Base-by-base conservation (phyloP, 1,284 basidiomycete genomes). In the Malassezia sp. region DNA sequence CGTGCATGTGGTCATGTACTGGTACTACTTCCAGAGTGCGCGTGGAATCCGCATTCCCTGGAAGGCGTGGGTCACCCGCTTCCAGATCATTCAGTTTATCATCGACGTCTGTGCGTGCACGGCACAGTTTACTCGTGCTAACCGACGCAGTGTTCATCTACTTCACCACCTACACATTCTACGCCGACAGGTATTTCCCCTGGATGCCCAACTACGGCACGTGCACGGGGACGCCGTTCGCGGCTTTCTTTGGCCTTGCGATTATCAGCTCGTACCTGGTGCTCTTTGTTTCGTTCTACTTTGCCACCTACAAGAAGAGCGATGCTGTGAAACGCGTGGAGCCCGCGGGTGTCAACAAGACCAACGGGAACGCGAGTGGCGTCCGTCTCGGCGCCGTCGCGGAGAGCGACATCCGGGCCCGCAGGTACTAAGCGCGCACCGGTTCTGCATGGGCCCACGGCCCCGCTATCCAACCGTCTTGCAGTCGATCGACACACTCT, bases 1-100 rank as follows among this genome's bases (percentile, higher is more conserved):
- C 48, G 93, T 99, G 38, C 93, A 99, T 74, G 89, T 97, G 66
- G 75, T 96, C 63, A 99, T 99, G 93, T 97, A 67, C 57, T 53
- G 53, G 44, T 69, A 69, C 59, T 69, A 69, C 45, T 59, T 60
- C 9, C 50, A 62, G 29, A 61, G 63, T 23, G 52, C 53, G 30
- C 49, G 65, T 40, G 54, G 57, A 42, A 60, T 69, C 42, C 57
- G 38, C 6, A 60, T 56, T 51, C 63, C 62, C 1, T 95, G 90
- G 89, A 95, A 95, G 77, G 88, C 90, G 74, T 85, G 89, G 73
- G 75, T 96, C 57, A 96, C 91, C 38, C 81, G 79, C 29, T 83
- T 93, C 79, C 93, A 99, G 75, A 97, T 99, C 68, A 79, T 56
- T 5, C 63, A 66, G 31, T 47, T 57, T 22, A 36, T 57, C 9